Percentiles rank a stretch among this genome's conserved stretches.
Conservation (phyloP, 345 rosid species). For the Eucalyptus urophylla region DNA sequence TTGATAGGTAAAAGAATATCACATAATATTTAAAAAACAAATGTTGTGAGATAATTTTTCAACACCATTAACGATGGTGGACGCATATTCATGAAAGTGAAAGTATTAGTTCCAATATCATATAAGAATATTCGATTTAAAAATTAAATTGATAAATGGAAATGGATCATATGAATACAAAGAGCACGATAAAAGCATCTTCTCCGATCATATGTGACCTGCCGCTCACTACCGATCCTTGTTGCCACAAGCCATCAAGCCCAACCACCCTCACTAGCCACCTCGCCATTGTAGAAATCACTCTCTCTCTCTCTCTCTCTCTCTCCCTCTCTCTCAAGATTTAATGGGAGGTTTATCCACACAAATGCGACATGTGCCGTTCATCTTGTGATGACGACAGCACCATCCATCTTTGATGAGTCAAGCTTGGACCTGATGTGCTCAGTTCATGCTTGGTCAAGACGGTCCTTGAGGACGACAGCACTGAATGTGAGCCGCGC, state of each 20-base stretch:
- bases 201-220: background rate
- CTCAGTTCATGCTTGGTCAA: background rate
- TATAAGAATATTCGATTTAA: background rate
- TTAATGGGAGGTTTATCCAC: background rate
- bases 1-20: too few species aligned
- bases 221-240: fast-evolving
- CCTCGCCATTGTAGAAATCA: background rate
- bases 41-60: too few species aligned
- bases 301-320: background rate
- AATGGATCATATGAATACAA: fast-evolving
- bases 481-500: background rate
- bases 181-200: background rate
- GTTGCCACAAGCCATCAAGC: background rate
- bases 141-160: too few species aligned
- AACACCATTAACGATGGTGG: too few species aligned
- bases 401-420: background rate
- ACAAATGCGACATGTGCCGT: background rate
- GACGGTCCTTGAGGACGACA: background rate
- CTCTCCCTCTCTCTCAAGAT: background rate
- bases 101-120: background rate
- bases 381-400: background rate
- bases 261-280: background rate
- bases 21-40: fast-evolving
- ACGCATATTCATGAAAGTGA: too few species aligned
- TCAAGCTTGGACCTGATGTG: background rate